Evolutionary conservation across 768 basidiomycete genomes (phyloP).

Genomic region (Mycena chlorophos): DNA sequence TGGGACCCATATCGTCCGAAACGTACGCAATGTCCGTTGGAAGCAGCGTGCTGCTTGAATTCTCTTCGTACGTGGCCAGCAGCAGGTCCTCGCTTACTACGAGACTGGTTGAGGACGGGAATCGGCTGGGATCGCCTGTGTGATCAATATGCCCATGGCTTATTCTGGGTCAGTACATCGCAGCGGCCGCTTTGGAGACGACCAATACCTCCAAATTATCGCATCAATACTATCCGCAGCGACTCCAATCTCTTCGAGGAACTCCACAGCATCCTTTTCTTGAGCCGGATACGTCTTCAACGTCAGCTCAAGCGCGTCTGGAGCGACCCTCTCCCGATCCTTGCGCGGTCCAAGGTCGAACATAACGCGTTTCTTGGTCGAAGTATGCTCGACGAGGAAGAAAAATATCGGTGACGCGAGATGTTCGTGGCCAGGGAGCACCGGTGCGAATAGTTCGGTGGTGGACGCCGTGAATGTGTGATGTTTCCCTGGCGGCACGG

Average conservation of each 20-base stretch:
- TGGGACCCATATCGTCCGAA: background rate
- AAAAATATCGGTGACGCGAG: background rate
- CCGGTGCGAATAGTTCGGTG: background rate
- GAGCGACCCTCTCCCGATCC: background rate
- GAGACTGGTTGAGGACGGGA: constrained; percentile 14
- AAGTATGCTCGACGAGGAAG: background rate
- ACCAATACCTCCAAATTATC: constrained; percentile 12
- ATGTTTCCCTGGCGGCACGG: background rate
- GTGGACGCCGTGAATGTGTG: background rate
- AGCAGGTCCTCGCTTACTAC: constrained; percentile 8
- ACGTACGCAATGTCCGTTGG: constrained; percentile 12
- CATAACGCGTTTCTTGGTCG: background rate
- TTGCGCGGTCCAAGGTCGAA: background rate
- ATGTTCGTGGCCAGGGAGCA: background rate
- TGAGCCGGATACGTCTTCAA: background rate
- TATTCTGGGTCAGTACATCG: background rate
- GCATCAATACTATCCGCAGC: constrained; percentile 5
- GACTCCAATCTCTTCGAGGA: constrained; percentile 9
- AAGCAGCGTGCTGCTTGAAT: constrained; percentile 1
- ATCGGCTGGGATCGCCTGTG: constrained; percentile 16
- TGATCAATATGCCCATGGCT: constrained; percentile 13
- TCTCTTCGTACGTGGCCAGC: background rate
- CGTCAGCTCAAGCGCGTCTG: background rate
- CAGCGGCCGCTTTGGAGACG: background rate
- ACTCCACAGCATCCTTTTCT: constrained; percentile 3